Conservation (phyloP, 2,329 filamentous ascomycete species). For the Paramyrothecium sp. region DNA sequence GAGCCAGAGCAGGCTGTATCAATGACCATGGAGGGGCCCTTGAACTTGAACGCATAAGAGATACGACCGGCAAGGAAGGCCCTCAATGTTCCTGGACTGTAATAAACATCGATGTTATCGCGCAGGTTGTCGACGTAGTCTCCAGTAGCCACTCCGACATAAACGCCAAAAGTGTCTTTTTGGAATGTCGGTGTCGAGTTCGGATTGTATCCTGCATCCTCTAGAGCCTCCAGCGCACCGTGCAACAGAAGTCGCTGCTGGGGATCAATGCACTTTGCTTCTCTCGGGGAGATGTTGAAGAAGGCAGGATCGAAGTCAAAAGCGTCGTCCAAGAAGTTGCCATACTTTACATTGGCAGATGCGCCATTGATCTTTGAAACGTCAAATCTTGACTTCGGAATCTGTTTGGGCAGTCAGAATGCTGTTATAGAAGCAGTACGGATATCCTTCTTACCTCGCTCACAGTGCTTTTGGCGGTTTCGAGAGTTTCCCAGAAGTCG, state of each 20-base stretch:
- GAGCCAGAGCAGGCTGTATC: slow-evolving; percentile 37
- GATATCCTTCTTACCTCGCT: background rate
- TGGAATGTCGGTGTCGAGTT: background rate
- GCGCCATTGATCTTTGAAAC: background rate
- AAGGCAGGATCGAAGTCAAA: slow-evolving; percentile 25
- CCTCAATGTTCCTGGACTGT: slow-evolving; percentile 22
- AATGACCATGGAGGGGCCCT: slow-evolving; percentile 26
- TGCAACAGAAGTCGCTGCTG: slow-evolving; percentile 2
- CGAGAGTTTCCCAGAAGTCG: slow-evolving; percentile 1
- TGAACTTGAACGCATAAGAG: slow-evolving; percentile 32
- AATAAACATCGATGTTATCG: slow-evolving; percentile 5
- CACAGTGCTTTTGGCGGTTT: slow-evolving; percentile 1
- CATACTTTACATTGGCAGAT: slow-evolving; percentile 2
- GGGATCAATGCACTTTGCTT: slow-evolving; percentile 4
- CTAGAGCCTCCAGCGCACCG: slow-evolving; percentile 1
- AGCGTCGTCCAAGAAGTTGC: slow-evolving; percentile 8
- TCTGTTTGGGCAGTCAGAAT: background rate
- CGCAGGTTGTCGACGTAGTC: slow-evolving; percentile 5
- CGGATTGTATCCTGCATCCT: slow-evolving; percentile 4
- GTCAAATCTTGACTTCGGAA: slow-evolving; percentile 1
- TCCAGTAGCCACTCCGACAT: slow-evolving; percentile 3
- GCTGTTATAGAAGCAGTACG: background rate
- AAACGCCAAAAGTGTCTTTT: slow-evolving; percentile 1
- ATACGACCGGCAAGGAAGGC: slow-evolving; percentile 28
- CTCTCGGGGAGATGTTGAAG: slow-evolving; percentile 4